These are phyloP conservation scores for Ganoderma lucidum DNA, from an alignment of 1,284 basidiomycete genomes.

Conservation along the genomic window DNA sequence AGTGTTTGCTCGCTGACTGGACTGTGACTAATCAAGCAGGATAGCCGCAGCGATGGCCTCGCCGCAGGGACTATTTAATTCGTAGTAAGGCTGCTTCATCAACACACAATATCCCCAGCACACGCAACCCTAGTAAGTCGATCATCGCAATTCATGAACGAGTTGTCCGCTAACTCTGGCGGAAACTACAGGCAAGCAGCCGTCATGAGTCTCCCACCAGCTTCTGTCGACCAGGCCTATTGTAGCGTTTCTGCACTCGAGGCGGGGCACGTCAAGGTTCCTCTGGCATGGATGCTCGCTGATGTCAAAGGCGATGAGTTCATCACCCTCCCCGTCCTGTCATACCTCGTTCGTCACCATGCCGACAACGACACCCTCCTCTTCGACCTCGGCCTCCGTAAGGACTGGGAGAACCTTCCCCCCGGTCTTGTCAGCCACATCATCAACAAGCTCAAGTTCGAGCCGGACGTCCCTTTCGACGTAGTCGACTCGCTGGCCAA, in stretches of 20 bases:
- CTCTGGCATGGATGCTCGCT: slow-evolving; percentile 47
- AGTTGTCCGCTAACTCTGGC: background rate
- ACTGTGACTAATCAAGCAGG: background rate
- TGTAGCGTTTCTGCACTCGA: slow-evolving; percentile 58
- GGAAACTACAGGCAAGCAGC: background rate
- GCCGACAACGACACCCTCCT: slow-evolving; percentile 45
- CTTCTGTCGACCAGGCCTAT: slow-evolving; percentile 27
- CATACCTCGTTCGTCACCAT: slow-evolving; percentile 59
- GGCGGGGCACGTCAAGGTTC: slow-evolving; percentile 49
- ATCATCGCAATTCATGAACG: background rate
- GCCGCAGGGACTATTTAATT: background rate
- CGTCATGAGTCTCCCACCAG: slow-evolving; percentile 29
- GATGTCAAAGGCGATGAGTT: slow-evolving; percentile 47
- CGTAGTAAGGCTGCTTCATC: background rate
- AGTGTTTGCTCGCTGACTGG: background rate
- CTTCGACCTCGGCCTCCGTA: slow-evolving; percentile 63
- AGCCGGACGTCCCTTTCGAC: slow-evolving; percentile 47
- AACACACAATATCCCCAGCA: background rate
- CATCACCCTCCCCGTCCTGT: slow-evolving; percentile 48
- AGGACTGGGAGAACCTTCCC: slow-evolving; percentile 52
- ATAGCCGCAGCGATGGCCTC: background rate
- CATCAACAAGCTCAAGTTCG: slow-evolving; percentile 13
- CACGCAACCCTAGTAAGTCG: background rate
- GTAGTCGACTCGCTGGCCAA: slow-evolving; percentile 55
- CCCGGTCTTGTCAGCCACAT: slow-evolving; percentile 22